A percentile compares a stretch with the other conserved stretches of the same genome.
These are phyloP conservation scores for Paulownia fortunei DNA, from an alignment of 257 asterid genomes.

Conservation along the genomic window DNA sequence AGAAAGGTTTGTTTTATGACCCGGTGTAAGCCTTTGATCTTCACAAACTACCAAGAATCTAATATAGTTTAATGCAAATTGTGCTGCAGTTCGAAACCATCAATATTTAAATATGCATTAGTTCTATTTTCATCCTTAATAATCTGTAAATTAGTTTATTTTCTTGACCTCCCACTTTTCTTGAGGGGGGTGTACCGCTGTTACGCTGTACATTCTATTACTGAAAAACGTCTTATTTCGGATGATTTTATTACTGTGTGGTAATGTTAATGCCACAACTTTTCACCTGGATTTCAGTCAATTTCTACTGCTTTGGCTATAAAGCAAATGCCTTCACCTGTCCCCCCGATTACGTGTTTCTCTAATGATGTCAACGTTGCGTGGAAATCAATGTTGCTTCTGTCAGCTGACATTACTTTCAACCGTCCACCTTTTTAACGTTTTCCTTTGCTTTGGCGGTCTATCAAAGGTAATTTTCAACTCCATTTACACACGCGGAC, in stretches of 20 bases:
- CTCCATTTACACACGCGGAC: background rate
- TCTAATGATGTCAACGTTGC: background rate
- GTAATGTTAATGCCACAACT: background rate
- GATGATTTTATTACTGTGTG: background rate
- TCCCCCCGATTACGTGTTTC: background rate
- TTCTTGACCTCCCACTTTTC: background rate
- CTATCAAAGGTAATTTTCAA: background rate
- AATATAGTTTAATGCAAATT: background rate
- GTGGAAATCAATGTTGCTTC: conserved; percentile 41
- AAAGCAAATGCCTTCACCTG: background rate
- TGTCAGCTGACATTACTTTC: background rate
- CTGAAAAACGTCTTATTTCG: background rate
- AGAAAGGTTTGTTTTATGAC: background rate
- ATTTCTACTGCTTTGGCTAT: background rate
- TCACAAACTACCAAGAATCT: background rate
- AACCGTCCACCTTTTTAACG: background rate
- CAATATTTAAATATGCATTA: background rate
- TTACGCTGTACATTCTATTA: background rate
- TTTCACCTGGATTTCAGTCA: background rate
- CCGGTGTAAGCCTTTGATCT: background rate
- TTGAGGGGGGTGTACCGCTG: background rate
- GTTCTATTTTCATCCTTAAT: background rate
- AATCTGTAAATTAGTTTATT: background rate
- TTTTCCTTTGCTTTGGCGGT: background rate
- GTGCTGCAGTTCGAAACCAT: too few relatives aligned